Evolutionary conservation across 176 grass and related monocot species (phyloP), one percentile per base, ranked within the genome.

Genomic region (Bothriochloa decipiens): DNA sequence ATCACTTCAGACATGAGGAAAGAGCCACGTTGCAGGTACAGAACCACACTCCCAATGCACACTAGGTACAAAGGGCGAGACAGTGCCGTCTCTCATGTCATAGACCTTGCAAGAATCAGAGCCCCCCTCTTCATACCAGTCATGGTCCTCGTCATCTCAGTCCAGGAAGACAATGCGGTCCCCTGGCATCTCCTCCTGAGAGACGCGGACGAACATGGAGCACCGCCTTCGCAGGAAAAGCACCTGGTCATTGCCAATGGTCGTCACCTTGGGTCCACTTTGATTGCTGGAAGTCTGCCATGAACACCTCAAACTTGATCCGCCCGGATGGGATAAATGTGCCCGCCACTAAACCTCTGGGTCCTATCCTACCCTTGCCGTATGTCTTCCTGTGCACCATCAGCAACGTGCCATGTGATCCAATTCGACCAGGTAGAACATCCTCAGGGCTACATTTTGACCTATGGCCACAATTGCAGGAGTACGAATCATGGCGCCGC

Each of bases 151-250:
- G n/a, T n/a, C n/a, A n/a, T n/a, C 68, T 2, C 45, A 22, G 5
- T 73, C 26, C 26, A 73, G 20, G 68, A 63, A 82, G 68, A 83
- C 14, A 39, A 64, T 83, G 3, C 20, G 37, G 43, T 73, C 81
- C 2, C 37, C 46, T 1, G 26, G 7, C 69, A 73, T 62, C 37
- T 22, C 40, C 3, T n/a, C n/a, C n/a, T n/a, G 3, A 1, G 53
- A 73, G 16, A 45, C 23, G 1, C 5, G 7, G 6, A 72, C 3
- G 18, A 8, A 57, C 37, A 23, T 72, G 52, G 23, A 82, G 68
- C 80, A 72, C 36, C 25, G 6, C 20, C 52, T 55, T 52, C 35
- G 15, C 7, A 61, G 53, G 29, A 82, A 82, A 16, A 72, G 11
- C 36, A 72, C 36, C 36, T 82, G 68, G 10, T 82, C 17, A 12